Percentiles rank a stretch among this genome's conserved stretches.
Conservation (phyloP, 805 yeast species). For the Candida coleopterorum region DNA sequence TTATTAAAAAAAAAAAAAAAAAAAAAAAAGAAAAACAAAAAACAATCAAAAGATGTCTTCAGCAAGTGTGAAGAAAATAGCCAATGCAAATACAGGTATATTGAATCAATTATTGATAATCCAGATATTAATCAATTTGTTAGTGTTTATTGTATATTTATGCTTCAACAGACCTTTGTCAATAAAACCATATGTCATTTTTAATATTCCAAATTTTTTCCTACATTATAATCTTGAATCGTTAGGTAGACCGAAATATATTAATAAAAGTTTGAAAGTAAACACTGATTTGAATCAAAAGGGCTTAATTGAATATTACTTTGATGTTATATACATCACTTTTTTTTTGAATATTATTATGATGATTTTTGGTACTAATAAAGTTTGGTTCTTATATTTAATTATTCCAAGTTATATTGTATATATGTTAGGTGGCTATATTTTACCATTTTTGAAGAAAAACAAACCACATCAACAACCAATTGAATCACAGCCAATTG, state of each 20-base stretch:
- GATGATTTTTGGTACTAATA: conserved; percentile 49
- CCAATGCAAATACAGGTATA: conserved; percentile 33
- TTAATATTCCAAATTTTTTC: conserved; percentile 35
- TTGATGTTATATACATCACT: conserved; percentile 65
- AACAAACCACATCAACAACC: conserved; percentile 6
- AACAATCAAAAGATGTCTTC: too few species aligned
- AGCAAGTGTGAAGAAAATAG: conserved; percentile 51
- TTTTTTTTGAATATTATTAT: conserved; percentile 53
- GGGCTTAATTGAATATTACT: conserved; percentile 64
- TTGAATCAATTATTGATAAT: conserved; percentile 35
- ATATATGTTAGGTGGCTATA: conserved; percentile 42
- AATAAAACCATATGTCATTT: conserved; percentile 32
- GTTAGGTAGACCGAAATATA: conserved; percentile 56
- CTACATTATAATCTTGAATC: conserved; percentile 52
- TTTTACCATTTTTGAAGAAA: conserved; percentile 17
- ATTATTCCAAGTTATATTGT: conserved; percentile 49
- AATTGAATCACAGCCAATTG: conserved; percentile 6
- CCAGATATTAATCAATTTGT: conserved; percentile 31
- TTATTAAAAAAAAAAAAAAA: too few species aligned
- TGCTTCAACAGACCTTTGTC: conserved; percentile 43
- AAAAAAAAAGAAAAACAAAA: too few species aligned
- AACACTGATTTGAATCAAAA: conserved; percentile 59
- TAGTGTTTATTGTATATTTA: conserved; percentile 33
- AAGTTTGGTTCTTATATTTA: conserved; percentile 55
- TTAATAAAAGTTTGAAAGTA: conserved; percentile 39